phyloP scores from a whole-genome alignment of 805 yeast species.

The Millerozyma miso region DNA sequence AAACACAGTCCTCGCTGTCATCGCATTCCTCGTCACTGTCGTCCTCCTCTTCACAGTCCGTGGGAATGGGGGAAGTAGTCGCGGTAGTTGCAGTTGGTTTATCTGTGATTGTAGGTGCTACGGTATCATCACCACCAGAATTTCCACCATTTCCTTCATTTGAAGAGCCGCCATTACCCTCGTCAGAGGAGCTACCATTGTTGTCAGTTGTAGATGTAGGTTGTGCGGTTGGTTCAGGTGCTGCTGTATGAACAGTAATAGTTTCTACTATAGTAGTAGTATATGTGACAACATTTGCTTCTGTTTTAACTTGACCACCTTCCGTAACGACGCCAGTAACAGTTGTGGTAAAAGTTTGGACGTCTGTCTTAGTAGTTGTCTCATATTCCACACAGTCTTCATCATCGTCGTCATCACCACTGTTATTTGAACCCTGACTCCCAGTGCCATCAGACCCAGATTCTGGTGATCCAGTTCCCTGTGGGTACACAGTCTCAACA shows the following conservation, averaged over 20 bases:
- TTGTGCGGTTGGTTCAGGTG: not conserved
- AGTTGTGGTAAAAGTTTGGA: not conserved
- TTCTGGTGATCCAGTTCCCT: not conserved
- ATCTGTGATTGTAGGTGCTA: not conserved
- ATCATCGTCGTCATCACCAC: constrained; percentile 7
- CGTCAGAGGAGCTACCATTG: not conserved
- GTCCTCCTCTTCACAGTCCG: constrained; percentile 12
- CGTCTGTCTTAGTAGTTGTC: not conserved
- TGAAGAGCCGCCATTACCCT: not conserved
- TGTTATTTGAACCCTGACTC: not conserved
- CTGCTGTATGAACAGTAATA: not conserved
- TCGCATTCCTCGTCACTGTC: constrained; percentile 12
- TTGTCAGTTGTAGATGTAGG: not conserved
- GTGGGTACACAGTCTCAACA: not conserved
- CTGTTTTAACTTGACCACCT: not conserved
- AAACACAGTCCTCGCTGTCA: constrained; percentile 4
- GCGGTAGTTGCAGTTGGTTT: not conserved
- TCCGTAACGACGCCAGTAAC: not conserved
- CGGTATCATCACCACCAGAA: not conserved
- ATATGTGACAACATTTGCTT: not conserved
- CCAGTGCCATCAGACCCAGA: not conserved
- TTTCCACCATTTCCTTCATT: not conserved
- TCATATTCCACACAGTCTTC: constrained; percentile 12
- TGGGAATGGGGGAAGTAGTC: constrained; percentile 4
- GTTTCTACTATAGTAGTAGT: not conserved